These are phyloP conservation scores for Xylaria venustula DNA, from an alignment of 495 filamentous ascomycete genomes.

Conservation along the genomic window DNA sequence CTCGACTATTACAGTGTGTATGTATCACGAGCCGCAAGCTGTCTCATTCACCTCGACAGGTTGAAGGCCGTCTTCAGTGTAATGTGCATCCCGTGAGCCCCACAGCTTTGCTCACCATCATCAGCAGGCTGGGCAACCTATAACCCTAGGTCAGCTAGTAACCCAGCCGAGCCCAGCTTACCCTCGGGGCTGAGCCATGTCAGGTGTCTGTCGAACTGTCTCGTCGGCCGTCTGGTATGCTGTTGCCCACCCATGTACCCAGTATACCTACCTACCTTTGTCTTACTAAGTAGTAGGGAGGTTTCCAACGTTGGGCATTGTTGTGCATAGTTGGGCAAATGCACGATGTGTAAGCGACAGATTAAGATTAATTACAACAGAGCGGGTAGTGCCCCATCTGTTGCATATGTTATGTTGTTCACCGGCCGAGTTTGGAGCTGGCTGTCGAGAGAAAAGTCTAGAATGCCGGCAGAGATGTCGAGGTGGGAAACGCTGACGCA, in stretches of 20 bases:
- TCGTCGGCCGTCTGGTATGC: conserved; percentile 2
- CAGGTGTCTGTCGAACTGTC: neutral
- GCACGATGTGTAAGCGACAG: too few species aligned
- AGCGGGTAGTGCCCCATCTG: neutral
- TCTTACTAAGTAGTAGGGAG: neutral
- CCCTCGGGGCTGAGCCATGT: conserved; percentile 4
- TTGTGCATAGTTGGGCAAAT: neutral
- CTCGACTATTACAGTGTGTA: neutral
- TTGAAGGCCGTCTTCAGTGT: neutral
- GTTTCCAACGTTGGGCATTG: conserved; percentile 2
- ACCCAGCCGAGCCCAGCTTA: neutral
- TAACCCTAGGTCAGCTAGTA: neutral
- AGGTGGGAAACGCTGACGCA: conserved; percentile 11
- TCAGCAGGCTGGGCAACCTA: neutral
- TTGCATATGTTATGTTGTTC: neutral
- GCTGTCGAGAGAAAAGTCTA: neutral
- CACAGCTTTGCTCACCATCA: neutral
- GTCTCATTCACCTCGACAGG: neutral
- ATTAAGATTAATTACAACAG: too few species aligned
- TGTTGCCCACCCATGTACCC: neutral
- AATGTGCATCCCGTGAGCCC: neutral
- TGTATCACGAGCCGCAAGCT: conserved; percentile 8
- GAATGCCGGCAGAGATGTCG: neutral
- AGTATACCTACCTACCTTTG: too few species aligned
- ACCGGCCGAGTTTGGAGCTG: neutral